phyloP scores from a whole-genome alignment of 2,329 filamentous ascomycete species.

The Cadophora sp. region DNA sequence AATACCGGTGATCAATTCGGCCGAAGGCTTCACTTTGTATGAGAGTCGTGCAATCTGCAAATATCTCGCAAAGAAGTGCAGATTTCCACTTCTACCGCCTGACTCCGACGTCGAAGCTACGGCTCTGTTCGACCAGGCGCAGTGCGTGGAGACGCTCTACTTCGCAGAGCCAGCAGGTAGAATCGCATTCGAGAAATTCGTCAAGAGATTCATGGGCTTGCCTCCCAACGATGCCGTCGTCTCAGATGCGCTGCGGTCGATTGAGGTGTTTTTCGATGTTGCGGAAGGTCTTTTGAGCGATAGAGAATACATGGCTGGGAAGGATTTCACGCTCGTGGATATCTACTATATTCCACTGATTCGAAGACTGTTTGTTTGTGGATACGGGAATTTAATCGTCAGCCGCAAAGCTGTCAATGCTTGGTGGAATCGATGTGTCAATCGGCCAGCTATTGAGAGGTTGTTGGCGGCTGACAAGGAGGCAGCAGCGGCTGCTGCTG shows the following conservation, averaged over 20 bases:
- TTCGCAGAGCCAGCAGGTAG: slow-evolving; percentile 53
- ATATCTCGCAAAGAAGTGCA: slow-evolving; percentile 54
- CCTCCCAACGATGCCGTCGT: slow-evolving; percentile 51
- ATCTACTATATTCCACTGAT: slow-evolving; percentile 56
- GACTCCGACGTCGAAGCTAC: slow-evolving; percentile 49
- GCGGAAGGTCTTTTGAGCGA: slow-evolving; percentile 50
- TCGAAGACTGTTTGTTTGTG: slow-evolving; percentile 51
- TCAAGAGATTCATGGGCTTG: slow-evolving; percentile 52
- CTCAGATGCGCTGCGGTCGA: slow-evolving; percentile 46
- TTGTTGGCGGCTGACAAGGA: slow-evolving; percentile 48
- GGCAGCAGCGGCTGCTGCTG: slow-evolving; percentile 36
- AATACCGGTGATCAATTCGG: slow-evolving; percentile 49
- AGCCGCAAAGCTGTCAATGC: slow-evolving; percentile 48
- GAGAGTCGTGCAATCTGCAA: slow-evolving; percentile 57
- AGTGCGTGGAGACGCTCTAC: slow-evolving; percentile 51
- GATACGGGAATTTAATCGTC: slow-evolving; percentile 48
- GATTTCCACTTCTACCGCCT: slow-evolving; percentile 51
- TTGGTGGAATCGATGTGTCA: slow-evolving; percentile 52
- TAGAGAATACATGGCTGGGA: slow-evolving; percentile 53
- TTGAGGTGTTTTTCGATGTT: slow-evolving; percentile 53
- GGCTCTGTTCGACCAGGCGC: slow-evolving; percentile 54
- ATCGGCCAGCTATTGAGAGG: slow-evolving; percentile 48
- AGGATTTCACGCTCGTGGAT: slow-evolving; percentile 52
- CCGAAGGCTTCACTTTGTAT: slow-evolving; percentile 53
- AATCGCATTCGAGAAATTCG: slow-evolving; percentile 55